Conservation (phyloP, 176 grass and related monocot species). For the Musa schizocarpa region DNA sequence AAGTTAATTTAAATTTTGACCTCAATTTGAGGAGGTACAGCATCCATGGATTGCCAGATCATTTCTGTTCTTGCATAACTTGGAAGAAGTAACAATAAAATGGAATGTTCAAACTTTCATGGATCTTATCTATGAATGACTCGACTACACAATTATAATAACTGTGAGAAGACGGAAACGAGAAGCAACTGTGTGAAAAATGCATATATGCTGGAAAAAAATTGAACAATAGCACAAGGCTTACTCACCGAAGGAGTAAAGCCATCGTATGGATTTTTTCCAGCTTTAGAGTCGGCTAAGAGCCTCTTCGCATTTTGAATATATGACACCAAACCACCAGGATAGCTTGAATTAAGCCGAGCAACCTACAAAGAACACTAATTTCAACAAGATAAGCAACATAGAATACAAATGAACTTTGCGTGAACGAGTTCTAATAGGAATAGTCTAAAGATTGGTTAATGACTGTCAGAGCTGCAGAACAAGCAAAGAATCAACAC, state of each 20-base stretch:
- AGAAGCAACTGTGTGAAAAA: background rate
- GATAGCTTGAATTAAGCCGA: slow-evolving; percentile 80
- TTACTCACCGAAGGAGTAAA: slow-evolving; percentile 82
- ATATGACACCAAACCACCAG: slow-evolving; percentile 61
- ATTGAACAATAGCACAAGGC: slow-evolving; percentile 1
- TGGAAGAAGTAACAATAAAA: background rate
- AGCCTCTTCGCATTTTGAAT: slow-evolving; percentile 84
- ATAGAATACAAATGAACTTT: background rate
- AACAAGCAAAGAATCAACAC: too few species aligned
- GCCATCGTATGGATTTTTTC: slow-evolving; percentile 88
- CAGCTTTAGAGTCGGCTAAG: slow-evolving; percentile 75
- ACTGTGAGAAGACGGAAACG: background rate
- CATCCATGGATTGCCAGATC: background rate
- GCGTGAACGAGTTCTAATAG: background rate
- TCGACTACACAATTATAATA: background rate
- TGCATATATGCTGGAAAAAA: background rate
- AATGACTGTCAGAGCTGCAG: too few species aligned
- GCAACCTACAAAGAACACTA: slow-evolving; percentile 28
- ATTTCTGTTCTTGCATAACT: background rate
- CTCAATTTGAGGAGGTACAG: background rate
- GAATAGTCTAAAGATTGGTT: too few species aligned
- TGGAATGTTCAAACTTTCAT: background rate
- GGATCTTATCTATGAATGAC: background rate
- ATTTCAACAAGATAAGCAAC: background rate
- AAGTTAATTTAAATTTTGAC: background rate